Conservation (phyloP, 768 basidiomycete genomes). For the Phanerodontia chrysosporium region DNA sequence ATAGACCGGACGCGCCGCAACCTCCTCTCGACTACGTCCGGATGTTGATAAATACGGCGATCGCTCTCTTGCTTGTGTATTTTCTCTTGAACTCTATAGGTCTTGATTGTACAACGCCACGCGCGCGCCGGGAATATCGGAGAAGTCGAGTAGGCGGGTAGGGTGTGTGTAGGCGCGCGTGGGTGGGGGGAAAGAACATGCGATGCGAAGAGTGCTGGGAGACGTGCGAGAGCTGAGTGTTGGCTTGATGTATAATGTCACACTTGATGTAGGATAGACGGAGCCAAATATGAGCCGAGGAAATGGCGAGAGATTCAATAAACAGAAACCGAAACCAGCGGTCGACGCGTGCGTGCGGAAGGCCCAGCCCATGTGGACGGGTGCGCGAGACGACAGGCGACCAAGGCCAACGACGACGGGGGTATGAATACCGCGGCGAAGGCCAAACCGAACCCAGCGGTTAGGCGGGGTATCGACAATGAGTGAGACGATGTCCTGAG, state of each 20-base stretch:
- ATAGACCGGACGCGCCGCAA: conserved; percentile 23
- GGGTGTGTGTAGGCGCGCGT: conserved; percentile 8
- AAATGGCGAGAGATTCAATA: conserved; percentile 17
- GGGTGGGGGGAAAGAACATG: conserved; percentile 19
- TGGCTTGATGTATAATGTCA: conserved; percentile 41
- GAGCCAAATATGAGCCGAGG: conserved; percentile 20
- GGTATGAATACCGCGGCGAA: conserved; percentile 41
- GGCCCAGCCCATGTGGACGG: conserved; percentile 14
- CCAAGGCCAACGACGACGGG: conserved; percentile 31
- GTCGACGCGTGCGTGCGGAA: conserved; percentile 11
- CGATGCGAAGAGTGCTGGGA: conserved; percentile 17
- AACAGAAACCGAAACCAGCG: conserved; percentile 19
- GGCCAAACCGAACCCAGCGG: conserved; percentile 27
- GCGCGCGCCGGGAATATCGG: conserved; percentile 14
- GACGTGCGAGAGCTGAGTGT: conserved; percentile 36
- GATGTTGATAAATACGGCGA: conserved; percentile 23
- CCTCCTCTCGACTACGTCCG: conserved; percentile 22
- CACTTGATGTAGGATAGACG: conserved; percentile 31
- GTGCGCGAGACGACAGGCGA: conserved; percentile 9
- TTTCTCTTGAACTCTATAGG: conserved; percentile 22
- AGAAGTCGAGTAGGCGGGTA: conserved; percentile 6
- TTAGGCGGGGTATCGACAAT: conserved; percentile 23
- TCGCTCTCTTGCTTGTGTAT: conserved; percentile 19
- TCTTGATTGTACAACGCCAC: conserved; percentile 24
- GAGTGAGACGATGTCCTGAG: conserved; percentile 28